Conservation (phyloP, 176 grass and related monocot genomes). For the Lolium multiflorum region DNA sequence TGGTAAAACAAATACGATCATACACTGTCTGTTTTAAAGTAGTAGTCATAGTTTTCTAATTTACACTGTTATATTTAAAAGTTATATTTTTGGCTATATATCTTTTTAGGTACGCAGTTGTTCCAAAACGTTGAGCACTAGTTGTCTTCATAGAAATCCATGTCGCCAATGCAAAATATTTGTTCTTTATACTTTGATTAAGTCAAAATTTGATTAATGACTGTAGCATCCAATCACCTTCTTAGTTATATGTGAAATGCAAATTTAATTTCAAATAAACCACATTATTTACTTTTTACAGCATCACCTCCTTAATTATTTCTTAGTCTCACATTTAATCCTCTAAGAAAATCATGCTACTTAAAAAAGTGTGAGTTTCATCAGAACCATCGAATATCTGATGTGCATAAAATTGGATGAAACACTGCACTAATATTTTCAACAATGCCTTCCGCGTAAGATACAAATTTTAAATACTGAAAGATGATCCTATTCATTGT, state of each 20-base stretch:
- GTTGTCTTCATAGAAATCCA: too few species aligned
- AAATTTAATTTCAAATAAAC: not conserved
- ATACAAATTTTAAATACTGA: not conserved
- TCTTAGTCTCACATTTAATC: not conserved
- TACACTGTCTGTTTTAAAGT: too few species aligned
- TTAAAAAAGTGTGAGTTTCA: not conserved
- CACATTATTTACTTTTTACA: not conserved
- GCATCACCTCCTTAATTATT: not conserved
- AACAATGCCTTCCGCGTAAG: not conserved
- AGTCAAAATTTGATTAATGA: too few species aligned
- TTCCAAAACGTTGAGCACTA: too few species aligned
- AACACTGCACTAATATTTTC: not conserved
- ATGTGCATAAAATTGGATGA: not conserved
- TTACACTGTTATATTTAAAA: too few species aligned
- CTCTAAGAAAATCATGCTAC: not conserved
- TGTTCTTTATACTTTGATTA: too few species aligned
- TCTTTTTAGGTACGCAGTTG: too few species aligned
- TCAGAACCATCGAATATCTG: not conserved
- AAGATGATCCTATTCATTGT: not conserved
- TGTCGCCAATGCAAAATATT: too few species aligned
- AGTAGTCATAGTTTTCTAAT: too few species aligned
- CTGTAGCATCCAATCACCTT: too few species aligned
- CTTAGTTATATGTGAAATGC: not conserved
- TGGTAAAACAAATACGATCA: too few species aligned
- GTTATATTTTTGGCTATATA: too few species aligned